Evolutionary conservation across 1,139 yeast genomes (phyloP).

Genomic region (Suhomyces atakaporum): DNA sequence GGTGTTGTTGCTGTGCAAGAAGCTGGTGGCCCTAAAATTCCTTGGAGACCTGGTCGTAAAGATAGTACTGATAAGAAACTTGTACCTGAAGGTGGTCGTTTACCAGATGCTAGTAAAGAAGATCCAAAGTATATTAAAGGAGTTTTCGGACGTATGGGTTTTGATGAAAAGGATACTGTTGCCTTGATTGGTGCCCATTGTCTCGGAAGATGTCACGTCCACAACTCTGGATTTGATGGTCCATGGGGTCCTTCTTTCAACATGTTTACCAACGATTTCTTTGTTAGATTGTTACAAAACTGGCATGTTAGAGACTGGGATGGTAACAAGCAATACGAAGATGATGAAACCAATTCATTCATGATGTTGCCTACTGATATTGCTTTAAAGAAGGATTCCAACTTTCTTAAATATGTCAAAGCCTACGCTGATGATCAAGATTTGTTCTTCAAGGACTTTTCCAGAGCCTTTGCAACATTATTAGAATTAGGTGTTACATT

Average conservation of each 20-base stretch:
- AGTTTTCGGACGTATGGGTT: conserved; percentile 67
- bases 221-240: conserved; percentile 78
- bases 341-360: conserved; percentile 66
- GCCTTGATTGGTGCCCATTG: conserved; percentile 89
- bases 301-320: conserved; percentile 81
- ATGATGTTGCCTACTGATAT: conserved; percentile 93
- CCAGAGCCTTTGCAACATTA: conserved; percentile 66
- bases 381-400: conserved; percentile 67
- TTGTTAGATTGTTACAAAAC: conserved; percentile 66
- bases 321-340: conserved; percentile 77
- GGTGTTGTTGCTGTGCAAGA: conserved; percentile 89
- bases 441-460: conserved; percentile 70
- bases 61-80: conserved; percentile 44
- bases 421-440: conserved; percentile 72
- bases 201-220: conserved; percentile 73
- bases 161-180: conserved; percentile 80
- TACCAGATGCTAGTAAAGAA: conserved; percentile 72
- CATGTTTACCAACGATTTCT: conserved; percentile 81
- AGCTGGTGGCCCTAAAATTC: conserved; percentile 79
- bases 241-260: conserved; percentile 96
- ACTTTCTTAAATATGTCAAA: conserved; percentile 66
- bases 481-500: conserved; percentile 74
- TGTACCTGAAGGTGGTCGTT: conserved; percentile 68
- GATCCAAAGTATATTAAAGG: conserved; percentile 70
- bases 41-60: conserved; percentile 84